Base-by-base conservation (phyloP, 805 yeast species). In the Millerozyma miso region DNA sequence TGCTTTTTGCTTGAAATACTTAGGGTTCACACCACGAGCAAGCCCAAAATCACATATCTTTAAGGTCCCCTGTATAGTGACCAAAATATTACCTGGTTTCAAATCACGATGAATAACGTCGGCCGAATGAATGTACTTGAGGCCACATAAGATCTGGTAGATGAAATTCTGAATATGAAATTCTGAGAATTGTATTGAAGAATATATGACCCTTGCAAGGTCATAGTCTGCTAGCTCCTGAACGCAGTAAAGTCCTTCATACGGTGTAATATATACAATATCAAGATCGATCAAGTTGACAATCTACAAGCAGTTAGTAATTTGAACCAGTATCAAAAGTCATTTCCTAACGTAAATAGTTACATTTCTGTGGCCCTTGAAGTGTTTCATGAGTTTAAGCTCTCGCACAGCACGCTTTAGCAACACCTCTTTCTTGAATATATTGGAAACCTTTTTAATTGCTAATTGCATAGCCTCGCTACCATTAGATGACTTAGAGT, bases 41-140 rank as follows among this genome's bases (percentile, higher is more conserved):
- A 90, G 69, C 0, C 98, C 98, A 69, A 90, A 90, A 64, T 90
- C 98, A 63, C 97, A 88, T 14, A 90, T 87, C 57, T 90, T 90
- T 38, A 90, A 65, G 3, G 63, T 69, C 0, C 98, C 97, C 42
- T 80, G 81, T 1, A 79, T 61, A 4, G 88, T 80, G 15, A 89
- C 85, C 43, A 90, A 68, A 3, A 90, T 82, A 59, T 90, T 90
- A 0, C 95, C 95, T 0, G 97, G 97, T 62, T 90, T 90, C 48
- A 90, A 74, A 59, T 90, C 98, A 43, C 98, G 73, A 59, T 90
- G 98, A 42, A 90, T 83, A 7, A 90, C 95, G 51, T 87, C 89
- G 1, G 96, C 96, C 4, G 93, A 81, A 62, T 90, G 98, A 39
- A 90, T 84, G 56, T 88, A 90, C 57, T 87, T 85, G 36, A 90